Conservation (phyloP, 2,329 filamentous ascomycete genomes). For the Trichoderma afroharzianum region DNA sequence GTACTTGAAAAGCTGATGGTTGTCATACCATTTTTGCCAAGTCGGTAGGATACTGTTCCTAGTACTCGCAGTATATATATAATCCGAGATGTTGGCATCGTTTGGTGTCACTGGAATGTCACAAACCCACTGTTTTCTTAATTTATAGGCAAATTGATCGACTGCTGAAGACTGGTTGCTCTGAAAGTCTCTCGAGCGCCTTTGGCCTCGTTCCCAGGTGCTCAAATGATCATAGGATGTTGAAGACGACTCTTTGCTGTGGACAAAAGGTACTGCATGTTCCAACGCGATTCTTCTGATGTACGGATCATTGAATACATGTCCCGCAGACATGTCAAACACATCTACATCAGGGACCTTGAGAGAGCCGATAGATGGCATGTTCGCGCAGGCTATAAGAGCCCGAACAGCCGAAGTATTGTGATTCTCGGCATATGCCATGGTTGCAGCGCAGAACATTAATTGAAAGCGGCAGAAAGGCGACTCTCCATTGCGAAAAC, state of each 20-base stretch:
- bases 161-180: not conserved
- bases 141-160: not conserved
- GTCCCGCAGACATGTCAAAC: not conserved
- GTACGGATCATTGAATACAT: not conserved
- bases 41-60: not conserved
- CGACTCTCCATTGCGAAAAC: not conserved
- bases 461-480: not conserved
- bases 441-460: not conserved
- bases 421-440: not conserved
- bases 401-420: not conserved
- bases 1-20: not conserved
- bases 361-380: not conserved
- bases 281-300: not conserved
- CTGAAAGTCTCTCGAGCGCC: not conserved
- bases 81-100: rapidly evolving
- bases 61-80: not conserved
- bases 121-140: not conserved
- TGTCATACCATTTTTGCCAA: not conserved
- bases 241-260: not conserved
- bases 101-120: not conserved
- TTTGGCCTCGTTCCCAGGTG: not conserved
- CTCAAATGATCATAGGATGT: not conserved
- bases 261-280: not conserved
- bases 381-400: not conserved
- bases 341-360: not conserved